Evolutionary conservation across 169 alveolate genomes (phyloP), one percentile per base, ranked within the genome.

Genomic region (Eimeria zaria): DNA sequence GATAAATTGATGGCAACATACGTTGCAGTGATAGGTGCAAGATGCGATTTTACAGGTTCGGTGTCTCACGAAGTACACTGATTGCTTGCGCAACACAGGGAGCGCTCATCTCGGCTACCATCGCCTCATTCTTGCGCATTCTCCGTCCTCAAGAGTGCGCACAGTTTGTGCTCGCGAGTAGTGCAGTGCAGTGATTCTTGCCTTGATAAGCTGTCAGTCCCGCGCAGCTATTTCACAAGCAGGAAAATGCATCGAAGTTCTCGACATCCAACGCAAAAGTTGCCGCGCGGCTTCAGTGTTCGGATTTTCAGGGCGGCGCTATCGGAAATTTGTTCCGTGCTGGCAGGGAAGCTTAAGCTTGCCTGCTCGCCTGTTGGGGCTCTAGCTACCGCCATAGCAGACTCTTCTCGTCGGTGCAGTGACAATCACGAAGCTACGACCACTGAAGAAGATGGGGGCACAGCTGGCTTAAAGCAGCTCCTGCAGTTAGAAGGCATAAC

Each of bases 401-500:
- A 60, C 93, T 33, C 64, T 39, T 39, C 93, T 22, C 60, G 64
- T 20, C 74, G 46, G 48, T 30, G 46, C 89, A 36, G 30, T 6
- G 67, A 27, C 46, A 41, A 55, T 18, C 41, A n/a, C 33, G 44
- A 41, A 24, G 81, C 48, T 20, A 16, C n/a, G 36, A 60, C 16
- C 62, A 62, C 44, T 36, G 93, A 87, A 33, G 92, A 53, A 20
- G 80, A 39, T 39, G 83, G 81, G 27, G 83, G 33, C 80, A 24
- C 93, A 62, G 46, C 64, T 22, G 93, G 64, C 24, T 27, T 87
- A 18, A 81, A 87, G 73, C 93, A 87, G 44, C 53, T 87, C 60
- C 44, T 87, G 62, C 93, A 87, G 80, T 67, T 87, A 33, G 93
- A 87, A 41, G 93, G 93, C 93, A 62, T 87, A 83, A 87, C 93